phyloP scores from a whole-genome alignment of 371 early-diverging fungal genomes.

The Conidiobolus incongruus region DNA sequence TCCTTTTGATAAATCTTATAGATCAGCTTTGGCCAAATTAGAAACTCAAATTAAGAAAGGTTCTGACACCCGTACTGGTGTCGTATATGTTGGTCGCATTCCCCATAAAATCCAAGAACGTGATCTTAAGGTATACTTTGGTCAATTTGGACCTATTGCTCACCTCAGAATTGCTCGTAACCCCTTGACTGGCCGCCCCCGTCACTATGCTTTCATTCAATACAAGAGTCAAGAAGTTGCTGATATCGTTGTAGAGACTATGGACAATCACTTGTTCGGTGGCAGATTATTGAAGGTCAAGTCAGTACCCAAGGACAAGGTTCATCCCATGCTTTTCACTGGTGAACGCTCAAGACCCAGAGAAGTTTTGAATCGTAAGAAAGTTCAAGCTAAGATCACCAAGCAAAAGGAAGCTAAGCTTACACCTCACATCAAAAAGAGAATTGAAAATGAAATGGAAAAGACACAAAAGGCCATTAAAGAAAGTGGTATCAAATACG shows the following conservation, averaged over 20 bases:
- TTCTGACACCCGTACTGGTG: conserved; percentile 23
- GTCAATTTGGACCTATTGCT: conserved; percentile 74
- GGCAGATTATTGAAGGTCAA: conserved; percentile 62
- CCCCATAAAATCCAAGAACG: conserved; percentile 92
- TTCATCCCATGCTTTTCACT: too few species aligned
- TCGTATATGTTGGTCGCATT: conserved; percentile 70
- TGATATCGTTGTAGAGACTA: conserved; percentile 75
- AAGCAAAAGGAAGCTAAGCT: too few species aligned
- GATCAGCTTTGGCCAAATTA: conserved; percentile 3
- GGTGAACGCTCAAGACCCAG: too few species aligned
- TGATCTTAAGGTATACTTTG: conserved; percentile 71
- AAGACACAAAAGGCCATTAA: too few species aligned
- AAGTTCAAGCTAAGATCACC: too few species aligned
- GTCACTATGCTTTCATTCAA: conserved; percentile 84
- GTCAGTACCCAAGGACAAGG: conserved; percentile 9
- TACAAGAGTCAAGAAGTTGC: conserved; percentile 61
- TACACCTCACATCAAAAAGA: too few species aligned
- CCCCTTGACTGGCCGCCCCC: conserved; percentile 50
- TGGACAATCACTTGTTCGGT: conserved; percentile 84
- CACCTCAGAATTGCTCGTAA: conserved; percentile 61
- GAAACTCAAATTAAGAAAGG: not conserved
- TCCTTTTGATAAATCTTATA: not conserved
- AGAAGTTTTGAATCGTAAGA: too few species aligned
- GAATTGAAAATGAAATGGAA: too few species aligned
- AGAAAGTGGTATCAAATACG: too few species aligned